Base-by-base conservation (phyloP, 78 protist species). In the Cavenderia fasciculata region DNA sequence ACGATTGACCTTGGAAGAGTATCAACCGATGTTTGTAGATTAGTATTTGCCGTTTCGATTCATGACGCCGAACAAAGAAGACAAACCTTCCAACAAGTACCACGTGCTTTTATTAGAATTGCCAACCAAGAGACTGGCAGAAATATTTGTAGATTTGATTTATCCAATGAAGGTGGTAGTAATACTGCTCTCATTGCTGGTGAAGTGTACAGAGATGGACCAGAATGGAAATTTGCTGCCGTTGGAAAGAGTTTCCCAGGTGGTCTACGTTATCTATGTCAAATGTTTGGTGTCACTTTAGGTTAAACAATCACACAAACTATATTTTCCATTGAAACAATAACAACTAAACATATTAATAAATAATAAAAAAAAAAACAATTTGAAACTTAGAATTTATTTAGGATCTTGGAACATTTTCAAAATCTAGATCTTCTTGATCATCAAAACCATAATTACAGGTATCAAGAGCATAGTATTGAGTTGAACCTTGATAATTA, bases 161-260 rank as follows among this genome's bases (percentile, higher is more conserved):
- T 79, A 10, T 27, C 74, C 1, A 79, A 51, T 38, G 88, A 79
- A 40, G 88, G 76, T 52, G 88, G 88, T 27, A 8, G 23, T 12
- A 79, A 79, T 36, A 66, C 75, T 18, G 40, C 88, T 10, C 3
- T 79, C 33, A 79, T 79, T 29, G 75, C 40, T 16, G 88, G 88
- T 54, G 88, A 79, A 29, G 88, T 79, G 1, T 79, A 62, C 23
- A 61, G 87, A 36, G 78, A 82, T 18, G 76, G 76, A 5, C 69
- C 54, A 52, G 46, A 82, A 41, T 82, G 90, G 90, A 68, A 59
- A n/a, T 82, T 82, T 19, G 68, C 49, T 33, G 90, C 90, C 12
- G 73, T 82, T 21, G 90, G 90, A n/a, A 82, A 68, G 61, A 51
- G 69, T 29, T 82, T 82, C 47, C 68, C 70, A 66, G 90, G 90